These are phyloP conservation scores for Trichoderma atrobrunneum DNA, from an alignment of 2,329 filamentous ascomycete genomes.

Conservation along the genomic window DNA sequence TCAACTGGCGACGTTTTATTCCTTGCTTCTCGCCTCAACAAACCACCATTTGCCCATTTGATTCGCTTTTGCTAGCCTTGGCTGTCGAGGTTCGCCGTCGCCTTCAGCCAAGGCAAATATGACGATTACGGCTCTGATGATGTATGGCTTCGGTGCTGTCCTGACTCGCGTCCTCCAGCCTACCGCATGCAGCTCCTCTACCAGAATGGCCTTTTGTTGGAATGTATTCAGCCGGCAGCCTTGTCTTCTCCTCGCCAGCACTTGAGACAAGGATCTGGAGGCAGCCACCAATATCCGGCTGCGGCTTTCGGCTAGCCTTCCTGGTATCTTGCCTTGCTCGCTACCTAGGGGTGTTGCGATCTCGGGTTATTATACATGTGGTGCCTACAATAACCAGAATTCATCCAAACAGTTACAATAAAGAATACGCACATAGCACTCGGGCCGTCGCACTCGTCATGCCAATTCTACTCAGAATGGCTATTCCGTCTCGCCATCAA, in stretches of 20 bases:
- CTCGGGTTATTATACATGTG: neutral
- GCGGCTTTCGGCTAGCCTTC: neutral
- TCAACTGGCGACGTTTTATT: neutral
- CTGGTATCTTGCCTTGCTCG: neutral
- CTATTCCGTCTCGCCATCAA: neutral
- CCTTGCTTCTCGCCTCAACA: neutral
- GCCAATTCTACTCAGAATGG: neutral
- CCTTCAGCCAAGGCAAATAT: neutral
- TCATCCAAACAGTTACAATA: neutral
- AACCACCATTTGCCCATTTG: neutral
- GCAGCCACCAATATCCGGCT: neutral
- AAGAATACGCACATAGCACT: neutral
- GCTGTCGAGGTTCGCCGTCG: neutral
- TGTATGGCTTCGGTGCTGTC: neutral
- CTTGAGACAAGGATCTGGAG: conserved; percentile 6
- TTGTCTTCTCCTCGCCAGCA: neutral
- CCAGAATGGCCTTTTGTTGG: neutral
- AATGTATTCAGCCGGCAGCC: neutral
- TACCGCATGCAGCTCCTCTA: conserved; percentile 4
- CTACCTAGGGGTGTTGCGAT: neutral
- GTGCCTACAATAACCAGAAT: neutral
- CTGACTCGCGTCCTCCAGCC: neutral
- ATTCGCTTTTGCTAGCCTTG: neutral
- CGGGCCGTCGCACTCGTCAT: neutral
- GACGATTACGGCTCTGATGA: neutral